A percentile compares a stretch with the other conserved stretches of the same genome.
Evolutionary conservation across 495 filamentous ascomycete genomes (phyloP).

Genomic region (Rhizodiscina lignyota): DNA sequence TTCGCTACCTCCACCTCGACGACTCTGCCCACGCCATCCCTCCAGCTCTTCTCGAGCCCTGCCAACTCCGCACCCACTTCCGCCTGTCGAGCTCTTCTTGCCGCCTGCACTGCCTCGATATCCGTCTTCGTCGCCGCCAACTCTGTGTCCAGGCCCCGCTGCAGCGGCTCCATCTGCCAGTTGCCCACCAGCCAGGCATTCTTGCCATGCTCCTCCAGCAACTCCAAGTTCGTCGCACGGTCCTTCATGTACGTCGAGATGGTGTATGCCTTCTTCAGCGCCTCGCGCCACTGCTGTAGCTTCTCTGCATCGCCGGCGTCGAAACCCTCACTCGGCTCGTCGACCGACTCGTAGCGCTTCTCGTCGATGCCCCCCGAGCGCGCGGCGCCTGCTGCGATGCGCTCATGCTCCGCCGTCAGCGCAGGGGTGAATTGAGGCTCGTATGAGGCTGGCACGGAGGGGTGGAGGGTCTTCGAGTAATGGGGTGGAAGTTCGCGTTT

Average conservation of each 20-base stretch:
- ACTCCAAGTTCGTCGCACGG: slow-evolving; percentile 50
- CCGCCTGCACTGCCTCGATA: slow-evolving; percentile 52
- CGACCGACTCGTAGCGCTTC: slow-evolving; percentile 60
- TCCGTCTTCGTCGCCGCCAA: slow-evolving; percentile 46
- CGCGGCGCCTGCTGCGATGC: slow-evolving; percentile 33
- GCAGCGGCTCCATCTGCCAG: slow-evolving; percentile 53
- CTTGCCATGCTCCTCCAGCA: slow-evolving; percentile 67
- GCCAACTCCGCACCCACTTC: slow-evolving; percentile 47
- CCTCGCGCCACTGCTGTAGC: slow-evolving; percentile 14
- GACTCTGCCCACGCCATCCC: slow-evolving; percentile 25
- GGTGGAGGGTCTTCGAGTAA: slow-evolving; percentile 8
- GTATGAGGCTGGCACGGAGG: slow-evolving; percentile 9
- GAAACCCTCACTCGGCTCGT: slow-evolving; percentile 16
- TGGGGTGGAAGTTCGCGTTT: slow-evolving; percentile 6
- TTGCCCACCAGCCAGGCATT: slow-evolving; percentile 87
- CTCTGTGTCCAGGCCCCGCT: slow-evolving; percentile 60
- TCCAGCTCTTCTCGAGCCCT: slow-evolving; percentile 50
- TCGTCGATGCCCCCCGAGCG: slow-evolving; percentile 35
- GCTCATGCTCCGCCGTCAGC: slow-evolving; percentile 19
- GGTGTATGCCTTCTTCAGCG: slow-evolving; percentile 37
- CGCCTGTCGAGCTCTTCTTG: slow-evolving; percentile 54
- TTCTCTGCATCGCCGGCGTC: slow-evolving; percentile 11
- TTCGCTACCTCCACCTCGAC: slow-evolving; percentile 57
- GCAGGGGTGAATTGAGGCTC: slow-evolving; percentile 44
- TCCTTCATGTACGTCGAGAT: slow-evolving; percentile 46